phyloP scores from a whole-genome alignment of 208 protist species.

The Kentomonas sorsogonicus region DNA sequence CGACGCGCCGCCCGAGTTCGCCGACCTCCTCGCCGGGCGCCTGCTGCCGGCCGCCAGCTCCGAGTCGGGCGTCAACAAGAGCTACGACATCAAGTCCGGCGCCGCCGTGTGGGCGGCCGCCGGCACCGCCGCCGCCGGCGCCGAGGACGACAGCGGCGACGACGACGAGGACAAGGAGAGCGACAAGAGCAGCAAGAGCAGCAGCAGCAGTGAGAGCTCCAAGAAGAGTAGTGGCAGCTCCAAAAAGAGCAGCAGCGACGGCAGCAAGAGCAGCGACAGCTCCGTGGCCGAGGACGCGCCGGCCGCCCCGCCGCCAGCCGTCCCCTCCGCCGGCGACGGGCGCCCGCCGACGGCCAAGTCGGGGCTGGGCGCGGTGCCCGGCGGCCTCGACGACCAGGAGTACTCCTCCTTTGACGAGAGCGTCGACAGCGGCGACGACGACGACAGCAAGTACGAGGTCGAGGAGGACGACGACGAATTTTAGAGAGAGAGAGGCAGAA shows the following conservation, averaged over 20 bases:
- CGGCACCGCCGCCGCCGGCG: constrained; percentile 1
- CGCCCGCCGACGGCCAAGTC: constrained; percentile 10
- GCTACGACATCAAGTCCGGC: constrained; percentile 84
- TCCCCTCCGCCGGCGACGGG: constrained; percentile 2
- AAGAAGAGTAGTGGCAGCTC: too few species aligned
- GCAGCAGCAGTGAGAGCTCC: background rate
- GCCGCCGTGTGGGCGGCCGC: constrained; percentile 41
- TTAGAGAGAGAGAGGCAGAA: constrained; percentile 18
- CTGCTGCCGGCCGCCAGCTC: constrained; percentile 77
- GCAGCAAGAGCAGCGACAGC: constrained; percentile 1
- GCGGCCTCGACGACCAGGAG: constrained; percentile 42
- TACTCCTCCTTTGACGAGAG: constrained; percentile 83
- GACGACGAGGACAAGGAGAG: background rate
- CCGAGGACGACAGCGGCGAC: background rate
- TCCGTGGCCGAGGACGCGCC: background rate
- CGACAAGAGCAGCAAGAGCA: background rate
- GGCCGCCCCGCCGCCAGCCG: constrained; percentile 11
- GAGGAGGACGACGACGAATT: constrained; percentile 87
- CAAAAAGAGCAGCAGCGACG: background rate
- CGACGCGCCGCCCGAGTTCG: constrained; percentile 73
- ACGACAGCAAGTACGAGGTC: constrained; percentile 58
- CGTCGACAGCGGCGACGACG: constrained; percentile 23
- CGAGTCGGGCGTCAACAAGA: constrained; percentile 80
- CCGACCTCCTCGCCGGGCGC: constrained; percentile 55
- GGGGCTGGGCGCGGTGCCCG: constrained; percentile 15